Evolutionary conservation across 139 green algal species (phyloP).

Genomic region (Choricystis sp.): DNA sequence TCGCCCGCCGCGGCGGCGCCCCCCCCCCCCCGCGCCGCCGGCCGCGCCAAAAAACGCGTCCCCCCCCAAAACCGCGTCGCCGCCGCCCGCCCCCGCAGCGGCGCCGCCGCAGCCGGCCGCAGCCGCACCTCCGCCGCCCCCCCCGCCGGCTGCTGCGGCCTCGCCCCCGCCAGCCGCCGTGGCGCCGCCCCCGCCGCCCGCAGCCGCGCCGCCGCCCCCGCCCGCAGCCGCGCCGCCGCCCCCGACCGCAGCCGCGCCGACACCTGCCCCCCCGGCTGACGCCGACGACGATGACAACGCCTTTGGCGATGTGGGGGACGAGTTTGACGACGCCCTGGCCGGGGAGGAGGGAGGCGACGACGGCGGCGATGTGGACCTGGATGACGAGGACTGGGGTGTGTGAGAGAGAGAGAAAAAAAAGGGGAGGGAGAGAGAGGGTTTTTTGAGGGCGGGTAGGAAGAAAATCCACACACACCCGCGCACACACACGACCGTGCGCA

Average conservation of each 20-base stretch:
- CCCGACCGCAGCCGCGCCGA: background rate
- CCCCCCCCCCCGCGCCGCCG: too few relatives aligned
- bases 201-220: too few relatives aligned
- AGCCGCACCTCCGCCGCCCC: too few relatives aligned
- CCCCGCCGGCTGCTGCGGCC: background rate
- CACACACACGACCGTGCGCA: too few relatives aligned
- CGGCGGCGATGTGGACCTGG: background rate
- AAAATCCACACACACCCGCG: too few relatives aligned
- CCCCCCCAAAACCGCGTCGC: background rate
- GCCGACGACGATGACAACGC: background rate
- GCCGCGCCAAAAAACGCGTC: background rate
- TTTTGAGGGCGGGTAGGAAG: too few relatives aligned
- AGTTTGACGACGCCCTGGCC: background rate
- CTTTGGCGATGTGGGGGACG: background rate
- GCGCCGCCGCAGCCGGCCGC: too few relatives aligned
- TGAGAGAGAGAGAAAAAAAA: background rate
- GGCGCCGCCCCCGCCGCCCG: too few relatives aligned
- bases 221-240: too few relatives aligned
- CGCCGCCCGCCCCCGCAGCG: background rate
- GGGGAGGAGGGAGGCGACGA: background rate
- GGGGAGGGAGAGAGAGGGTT: background rate
- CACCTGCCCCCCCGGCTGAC: background rate
- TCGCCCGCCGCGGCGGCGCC: too few relatives aligned
- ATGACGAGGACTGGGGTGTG: background rate
- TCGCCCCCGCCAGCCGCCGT: background rate